These are phyloP conservation scores for Septoria petroselini DNA, from an alignment of 2,329 filamentous ascomycete genomes.

Conservation along the genomic window DNA sequence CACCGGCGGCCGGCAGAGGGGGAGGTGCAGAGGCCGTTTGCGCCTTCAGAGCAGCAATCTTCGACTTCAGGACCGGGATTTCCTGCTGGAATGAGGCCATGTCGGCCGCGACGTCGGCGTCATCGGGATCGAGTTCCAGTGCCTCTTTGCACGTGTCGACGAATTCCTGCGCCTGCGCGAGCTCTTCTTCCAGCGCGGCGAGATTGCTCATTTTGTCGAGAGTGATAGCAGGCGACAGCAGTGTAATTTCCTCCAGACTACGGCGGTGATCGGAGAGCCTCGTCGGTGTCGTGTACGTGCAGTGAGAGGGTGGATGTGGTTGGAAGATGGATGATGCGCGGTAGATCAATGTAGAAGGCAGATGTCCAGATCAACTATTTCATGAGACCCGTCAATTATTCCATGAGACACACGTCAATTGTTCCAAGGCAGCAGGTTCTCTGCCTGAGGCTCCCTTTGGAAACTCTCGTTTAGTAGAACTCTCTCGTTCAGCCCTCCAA, in stretches of 20 bases:
- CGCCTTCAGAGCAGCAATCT: conserved; percentile 68
- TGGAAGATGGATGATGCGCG: too few species aligned
- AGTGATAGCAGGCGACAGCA: neutral
- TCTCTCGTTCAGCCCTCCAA: too few species aligned
- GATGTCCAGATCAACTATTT: too few species aligned
- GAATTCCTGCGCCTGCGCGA: conserved; percentile 55
- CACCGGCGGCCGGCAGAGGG: conserved; percentile 18
- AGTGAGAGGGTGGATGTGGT: too few species aligned
- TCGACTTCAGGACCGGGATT: conserved; percentile 73
- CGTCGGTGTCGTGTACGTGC: neutral
- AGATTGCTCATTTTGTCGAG: conserved; percentile 50
- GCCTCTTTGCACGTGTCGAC: conserved; percentile 30
- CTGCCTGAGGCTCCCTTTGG: too few species aligned
- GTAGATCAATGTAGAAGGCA: too few species aligned
- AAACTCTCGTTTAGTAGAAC: too few species aligned
- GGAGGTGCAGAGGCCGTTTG: conserved; percentile 41
- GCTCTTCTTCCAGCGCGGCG: conserved; percentile 70
- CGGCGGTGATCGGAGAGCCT: neutral
- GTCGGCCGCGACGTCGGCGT: conserved; percentile 71
- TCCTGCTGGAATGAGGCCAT: conserved; percentile 78
- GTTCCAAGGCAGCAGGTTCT: too few species aligned
- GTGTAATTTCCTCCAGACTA: conserved; percentile 11
- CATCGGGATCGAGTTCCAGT: conserved; percentile 62
- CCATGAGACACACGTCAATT: too few species aligned
- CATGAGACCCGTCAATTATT: too few species aligned